phyloP scores from a whole-genome alignment of 2,329 filamentous ascomycete species.

The Fusarium sp. region DNA sequence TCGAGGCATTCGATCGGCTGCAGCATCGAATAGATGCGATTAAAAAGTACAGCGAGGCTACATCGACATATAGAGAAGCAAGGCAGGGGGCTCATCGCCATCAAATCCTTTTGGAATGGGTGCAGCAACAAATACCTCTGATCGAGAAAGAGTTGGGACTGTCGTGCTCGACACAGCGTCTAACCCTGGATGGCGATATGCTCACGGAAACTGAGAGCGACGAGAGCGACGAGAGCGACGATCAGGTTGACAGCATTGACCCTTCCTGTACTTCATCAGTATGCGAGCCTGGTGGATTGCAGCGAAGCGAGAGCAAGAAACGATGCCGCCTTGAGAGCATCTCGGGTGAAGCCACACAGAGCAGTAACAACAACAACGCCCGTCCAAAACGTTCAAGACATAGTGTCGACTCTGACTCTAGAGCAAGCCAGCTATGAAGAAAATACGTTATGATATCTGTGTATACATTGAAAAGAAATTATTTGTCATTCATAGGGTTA shows the following conservation, averaged over 20 bases:
- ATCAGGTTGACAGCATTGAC: neutral
- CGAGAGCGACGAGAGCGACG: conserved; percentile 17
- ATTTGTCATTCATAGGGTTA: neutral
- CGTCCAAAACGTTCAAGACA: conserved; percentile 21
- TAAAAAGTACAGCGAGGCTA: conserved; percentile 9
- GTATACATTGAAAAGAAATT: neutral
- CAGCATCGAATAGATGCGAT: conserved; percentile 20
- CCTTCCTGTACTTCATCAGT: neutral
- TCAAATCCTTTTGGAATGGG: conserved; percentile 38
- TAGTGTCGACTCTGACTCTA: neutral
- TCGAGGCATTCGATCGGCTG: conserved; percentile 28
- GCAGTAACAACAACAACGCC: neutral
- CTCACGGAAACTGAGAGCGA: conserved; percentile 1
- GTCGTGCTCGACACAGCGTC: neutral
- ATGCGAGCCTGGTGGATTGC: neutral
- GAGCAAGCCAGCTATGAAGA: neutral
- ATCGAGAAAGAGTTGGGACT: conserved; percentile 32
- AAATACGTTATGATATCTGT: neutral
- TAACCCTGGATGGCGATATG: neutral
- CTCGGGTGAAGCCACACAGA: neutral
- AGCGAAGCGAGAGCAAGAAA: conserved; percentile 28
- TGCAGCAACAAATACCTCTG: conserved; percentile 28
- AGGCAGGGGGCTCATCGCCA: conserved; percentile 29
- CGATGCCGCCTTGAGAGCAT: conserved; percentile 15
- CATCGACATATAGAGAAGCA: conserved; percentile 24